Percentiles rank a stretch among this genome's conserved stretches.
phyloP scores from a whole-genome alignment of 2,329 filamentous ascomycete genomes.

The Colletotrichum kahawae region DNA sequence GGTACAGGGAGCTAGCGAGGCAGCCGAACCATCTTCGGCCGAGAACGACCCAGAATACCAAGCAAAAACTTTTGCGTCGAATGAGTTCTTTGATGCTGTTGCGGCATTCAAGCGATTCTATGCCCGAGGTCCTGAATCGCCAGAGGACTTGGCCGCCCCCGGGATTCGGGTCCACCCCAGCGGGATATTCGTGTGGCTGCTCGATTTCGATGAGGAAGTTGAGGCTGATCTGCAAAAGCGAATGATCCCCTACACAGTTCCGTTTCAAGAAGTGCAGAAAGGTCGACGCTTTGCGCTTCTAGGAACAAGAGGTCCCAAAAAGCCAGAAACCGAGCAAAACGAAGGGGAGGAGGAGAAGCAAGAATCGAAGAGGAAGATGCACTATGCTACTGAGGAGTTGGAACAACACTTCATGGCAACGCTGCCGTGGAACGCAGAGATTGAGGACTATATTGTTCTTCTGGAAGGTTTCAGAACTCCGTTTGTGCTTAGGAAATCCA shows the following conservation, averaged over 20 bases:
- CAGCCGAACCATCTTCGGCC: too few species aligned
- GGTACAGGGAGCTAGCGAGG: background rate
- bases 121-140: background rate
- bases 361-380: background rate
- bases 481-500: slow-evolving; percentile 31
- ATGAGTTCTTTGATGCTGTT: background rate
- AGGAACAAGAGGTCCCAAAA: background rate
- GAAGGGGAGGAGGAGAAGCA: background rate
- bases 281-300: background rate
- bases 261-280: slow-evolving; percentile 7
- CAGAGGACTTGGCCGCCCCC: background rate
- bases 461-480: slow-evolving; percentile 37
- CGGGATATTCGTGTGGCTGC: background rate
- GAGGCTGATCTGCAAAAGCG: background rate
- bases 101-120: background rate
- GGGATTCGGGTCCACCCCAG: slow-evolving; percentile 6
- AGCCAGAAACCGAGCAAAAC: background rate
- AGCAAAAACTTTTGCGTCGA: background rate
- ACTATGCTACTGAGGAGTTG: background rate
- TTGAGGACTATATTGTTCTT: slow-evolving; percentile 33
- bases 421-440: slow-evolving; percentile 1
- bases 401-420: background rate
- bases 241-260: background rate
- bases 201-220: background rate
- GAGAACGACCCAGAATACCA: background rate